Evolutionary conservation across 768 basidiomycete species (phyloP).

Genomic region (Russula emetica): DNA sequence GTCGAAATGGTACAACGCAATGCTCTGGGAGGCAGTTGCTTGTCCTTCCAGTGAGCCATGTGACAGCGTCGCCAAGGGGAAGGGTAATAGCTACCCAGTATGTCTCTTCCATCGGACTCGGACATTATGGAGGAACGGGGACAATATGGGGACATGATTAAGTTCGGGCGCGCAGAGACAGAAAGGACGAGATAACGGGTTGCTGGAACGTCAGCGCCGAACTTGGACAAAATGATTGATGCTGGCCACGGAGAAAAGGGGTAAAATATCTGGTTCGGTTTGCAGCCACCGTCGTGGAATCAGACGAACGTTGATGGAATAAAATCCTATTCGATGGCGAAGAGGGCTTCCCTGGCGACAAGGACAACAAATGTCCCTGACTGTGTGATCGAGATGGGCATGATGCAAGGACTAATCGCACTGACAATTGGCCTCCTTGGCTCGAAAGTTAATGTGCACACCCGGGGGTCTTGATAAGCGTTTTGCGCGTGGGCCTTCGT

Average conservation of each 20-base stretch:
- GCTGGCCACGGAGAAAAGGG: not conserved
- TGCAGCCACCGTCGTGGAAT: conserved; percentile 4
- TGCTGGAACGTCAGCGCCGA: conserved; percentile 4
- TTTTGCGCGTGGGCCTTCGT: not conserved
- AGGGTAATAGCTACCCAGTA: not conserved
- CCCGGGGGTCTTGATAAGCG: conserved; percentile 1
- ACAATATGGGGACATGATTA: not conserved
- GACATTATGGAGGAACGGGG: not conserved
- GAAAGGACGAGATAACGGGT: conserved; percentile 3
- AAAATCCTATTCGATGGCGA: not conserved
- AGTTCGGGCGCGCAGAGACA: conserved; percentile 14
- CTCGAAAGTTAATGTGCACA: conserved; percentile 1
- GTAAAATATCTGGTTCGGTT: conserved; percentile 15
- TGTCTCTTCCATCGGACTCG: not conserved
- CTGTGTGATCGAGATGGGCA: not conserved
- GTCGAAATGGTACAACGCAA: not conserved
- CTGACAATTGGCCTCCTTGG: conserved; percentile 5
- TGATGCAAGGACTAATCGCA: not conserved
- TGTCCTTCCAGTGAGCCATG: not conserved
- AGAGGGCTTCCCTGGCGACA: conserved; percentile 8
- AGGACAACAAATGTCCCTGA: not conserved
- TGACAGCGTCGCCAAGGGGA: not conserved
- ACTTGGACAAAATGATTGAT: not conserved
- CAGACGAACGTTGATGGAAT: conserved; percentile 1
- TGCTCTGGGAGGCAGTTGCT: not conserved